Evolutionary conservation across 192 early-diverging fungal genomes (phyloP).

Genomic region (Helicostylum pulchrum): DNA sequence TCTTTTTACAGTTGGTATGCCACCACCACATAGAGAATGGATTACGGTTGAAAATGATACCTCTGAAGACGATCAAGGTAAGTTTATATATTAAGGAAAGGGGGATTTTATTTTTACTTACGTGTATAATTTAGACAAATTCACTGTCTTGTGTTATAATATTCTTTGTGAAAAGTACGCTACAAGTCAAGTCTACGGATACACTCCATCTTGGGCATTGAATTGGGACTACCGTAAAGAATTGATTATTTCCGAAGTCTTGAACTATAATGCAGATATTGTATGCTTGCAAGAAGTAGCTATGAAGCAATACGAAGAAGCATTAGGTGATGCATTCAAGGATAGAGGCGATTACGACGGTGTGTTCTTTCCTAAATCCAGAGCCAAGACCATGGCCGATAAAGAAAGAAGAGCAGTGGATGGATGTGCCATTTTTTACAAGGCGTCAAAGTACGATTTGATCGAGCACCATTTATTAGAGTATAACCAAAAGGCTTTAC

Average conservation of each 20-base stretch:
- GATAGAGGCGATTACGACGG: constrained; percentile 81
- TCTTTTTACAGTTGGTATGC: constrained; percentile 58
- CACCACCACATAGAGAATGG: constrained; percentile 90
- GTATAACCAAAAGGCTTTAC: constrained; percentile 91
- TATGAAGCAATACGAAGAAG: constrained; percentile 82
- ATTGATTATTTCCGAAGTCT: constrained; percentile 78
- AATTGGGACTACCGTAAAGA: constrained; percentile 93
- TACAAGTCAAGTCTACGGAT: constrained; percentile 82
- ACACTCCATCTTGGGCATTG: constrained; percentile 94
- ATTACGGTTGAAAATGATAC: constrained; percentile 76
- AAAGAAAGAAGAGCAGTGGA: constrained; percentile 84
- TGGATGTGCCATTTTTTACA: constrained; percentile 95
- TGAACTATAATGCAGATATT: constrained; percentile 85
- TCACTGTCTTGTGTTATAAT: constrained; percentile 93
- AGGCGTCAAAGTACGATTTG: constrained; percentile 71
- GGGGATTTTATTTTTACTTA: too few relatives aligned
- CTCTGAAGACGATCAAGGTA: constrained; percentile 40
- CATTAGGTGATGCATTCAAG: constrained; percentile 69
- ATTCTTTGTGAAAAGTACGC: constrained; percentile 90
- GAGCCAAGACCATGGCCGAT: constrained; percentile 91
- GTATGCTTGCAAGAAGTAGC: constrained; percentile 94
- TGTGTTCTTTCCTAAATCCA: constrained; percentile 91
- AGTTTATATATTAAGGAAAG: neutral
- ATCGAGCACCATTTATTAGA: constrained; percentile 88
- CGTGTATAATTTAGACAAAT: constrained; percentile 54